These are phyloP conservation scores for Halenospora varia DNA, from an alignment of 495 filamentous ascomycete genomes.

Conservation along the genomic window DNA sequence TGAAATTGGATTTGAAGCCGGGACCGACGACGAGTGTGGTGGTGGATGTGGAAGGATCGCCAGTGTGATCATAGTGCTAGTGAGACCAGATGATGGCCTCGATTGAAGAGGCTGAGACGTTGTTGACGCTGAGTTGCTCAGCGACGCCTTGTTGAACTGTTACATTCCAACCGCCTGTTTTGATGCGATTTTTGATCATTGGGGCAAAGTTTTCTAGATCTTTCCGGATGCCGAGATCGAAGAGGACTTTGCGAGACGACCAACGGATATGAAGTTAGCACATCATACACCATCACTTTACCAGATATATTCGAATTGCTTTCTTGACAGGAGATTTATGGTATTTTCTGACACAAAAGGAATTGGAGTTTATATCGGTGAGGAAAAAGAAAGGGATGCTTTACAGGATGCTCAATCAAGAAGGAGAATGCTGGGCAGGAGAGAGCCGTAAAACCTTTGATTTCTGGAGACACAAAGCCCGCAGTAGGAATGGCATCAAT, in stretches of 20 bases:
- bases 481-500: conserved; percentile 29
- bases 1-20: conserved; percentile 42
- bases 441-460: conserved; percentile 38
- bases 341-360: neutral
- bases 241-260: conserved; percentile 38
- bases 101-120: conserved; percentile 16
- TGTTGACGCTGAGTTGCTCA: conserved; percentile 38
- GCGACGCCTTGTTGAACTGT: conserved; percentile 35
- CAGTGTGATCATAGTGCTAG: conserved; percentile 59
- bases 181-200: conserved; percentile 31
- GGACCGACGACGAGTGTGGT: conserved; percentile 48
- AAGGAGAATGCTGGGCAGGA: conserved; percentile 44
- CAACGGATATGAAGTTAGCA: neutral
- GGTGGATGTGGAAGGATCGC: conserved; percentile 44
- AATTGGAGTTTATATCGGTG: neutral
- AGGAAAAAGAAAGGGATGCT: neutral
- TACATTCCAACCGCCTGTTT: conserved; percentile 24
- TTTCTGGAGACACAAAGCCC: conserved; percentile 38
- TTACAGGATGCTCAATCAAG: conserved; percentile 39
- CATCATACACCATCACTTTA: too few relatives aligned
- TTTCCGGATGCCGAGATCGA: conserved; percentile 51
- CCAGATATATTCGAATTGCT: too few relatives aligned
- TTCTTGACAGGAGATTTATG: neutral
- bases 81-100: conserved; percentile 26
- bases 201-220: conserved; percentile 44